Base-by-base conservation (phyloP, 495 filamentous ascomycete genomes). In the Penicillium dipodomyicola region DNA sequence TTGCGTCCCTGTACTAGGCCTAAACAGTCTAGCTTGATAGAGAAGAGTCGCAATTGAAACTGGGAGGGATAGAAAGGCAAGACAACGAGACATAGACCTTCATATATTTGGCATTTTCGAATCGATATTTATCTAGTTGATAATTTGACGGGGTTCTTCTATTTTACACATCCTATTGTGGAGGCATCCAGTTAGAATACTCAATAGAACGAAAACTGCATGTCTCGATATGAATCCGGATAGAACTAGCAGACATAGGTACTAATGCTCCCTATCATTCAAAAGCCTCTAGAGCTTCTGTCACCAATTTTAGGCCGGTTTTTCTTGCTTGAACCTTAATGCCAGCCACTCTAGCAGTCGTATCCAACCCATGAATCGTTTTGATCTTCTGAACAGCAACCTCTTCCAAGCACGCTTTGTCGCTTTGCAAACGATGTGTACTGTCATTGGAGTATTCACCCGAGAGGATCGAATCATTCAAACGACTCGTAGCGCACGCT, bases 21-120 rank as follows among this genome's bases (percentile, higher is more conserved):
- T 9, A 50, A 50, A 37, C 20, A 50, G 32, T 50, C 48, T 50
- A 50, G 33, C 48, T 50, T 50, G 7, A 49, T 50, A 15, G 22
- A 39, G 20, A 39, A 50, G 40, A 39, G 48, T 27, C 17, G 6
- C 20, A 19, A 50, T 50, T 50, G 9, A 50, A 39, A 39, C 19
- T 39, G 3, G 32, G 25, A 27, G 44, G 44, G 14, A 39, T 25
- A 25, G 33, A 37, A 37, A 50, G 17, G 14, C 11, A 19, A 39
- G 48, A 50, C 9, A 37, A 4, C 48, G 32, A 50, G 12, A 2
- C 27, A 48, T 19, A 4, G n/a, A 32, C 6, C 32, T 50, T 50
- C 23, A 50, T 50, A 50, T 50, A 25, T 50, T 50, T 50, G 12
- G 48, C 33, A 39, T 14, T 12, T 48, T 29, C 7, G 29, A n/a